Evolutionary conservation across 163 green algal species (phyloP), one percentile per base, ranked within the genome.

Genomic region (Botryococcus braunii): DNA sequence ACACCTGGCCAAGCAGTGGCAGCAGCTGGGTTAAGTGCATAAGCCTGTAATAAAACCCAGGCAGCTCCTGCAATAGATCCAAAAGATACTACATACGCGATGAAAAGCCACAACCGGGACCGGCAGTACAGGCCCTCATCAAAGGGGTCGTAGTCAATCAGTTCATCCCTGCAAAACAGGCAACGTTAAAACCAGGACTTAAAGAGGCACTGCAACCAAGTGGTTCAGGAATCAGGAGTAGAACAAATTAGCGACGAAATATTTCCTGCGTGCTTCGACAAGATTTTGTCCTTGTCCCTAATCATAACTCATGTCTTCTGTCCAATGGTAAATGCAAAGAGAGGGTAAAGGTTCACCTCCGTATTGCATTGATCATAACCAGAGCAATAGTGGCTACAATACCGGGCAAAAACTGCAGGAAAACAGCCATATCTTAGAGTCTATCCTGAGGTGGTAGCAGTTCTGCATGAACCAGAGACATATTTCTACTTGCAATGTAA

Each of bases 351-450:
- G n/a, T 8, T 49, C 27, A 71, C 75, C 65, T 70, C 56, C 85
- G 69, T n/a, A 95, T 86, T 40, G 70, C 79, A 71, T 94, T 95
- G 68, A 92, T 95, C 85, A 95, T 93, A 29, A 95, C 56, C 0
- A 95, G 80, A 4, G 86, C 86, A 4, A 95, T 29, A 0, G 84
- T 91, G 17, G 89, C 89, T 0, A 92, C 74, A 37, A 92, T 74
- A 46, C 89, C 89, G 5, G 88, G 87, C 4, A 94, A 66, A 65
- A 89, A 92, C 79, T 92, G 83, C 72, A 80, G 4, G 34, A 0
- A 39, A 37, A 37, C 47, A 65, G 23, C 8, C 58, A 25, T 36
- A 25, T 8, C 58, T 3, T 21, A 65, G 29, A 1, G n/a, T 2
- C 27, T 29, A 40, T 65, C 25, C 29, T 48, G 2, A 21, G 13